A percentile compares a stretch with the other conserved stretches of the same genome.
Conservation (phyloP, 345 rosid species). For the Eucalyptus cladocalyx region DNA sequence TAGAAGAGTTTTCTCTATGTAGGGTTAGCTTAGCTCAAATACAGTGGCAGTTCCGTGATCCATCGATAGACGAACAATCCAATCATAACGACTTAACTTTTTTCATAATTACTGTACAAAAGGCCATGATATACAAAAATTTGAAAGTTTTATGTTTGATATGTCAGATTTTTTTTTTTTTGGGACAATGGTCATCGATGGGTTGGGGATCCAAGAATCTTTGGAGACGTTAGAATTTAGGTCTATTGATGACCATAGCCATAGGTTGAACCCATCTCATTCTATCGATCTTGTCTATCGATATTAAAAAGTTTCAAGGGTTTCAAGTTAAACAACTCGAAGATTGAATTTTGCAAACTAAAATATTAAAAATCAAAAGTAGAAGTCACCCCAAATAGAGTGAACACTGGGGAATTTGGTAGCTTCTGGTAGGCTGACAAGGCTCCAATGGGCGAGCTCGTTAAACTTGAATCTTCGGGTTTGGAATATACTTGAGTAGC, state of each 20-base stretch:
- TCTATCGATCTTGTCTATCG: neutral
- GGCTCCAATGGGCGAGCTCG: neutral
- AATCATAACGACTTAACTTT: rapidly evolving
- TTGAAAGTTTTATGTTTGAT: neutral
- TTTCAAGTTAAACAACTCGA: neutral
- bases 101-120: neutral
- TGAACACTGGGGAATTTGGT: neutral
- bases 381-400: no score
- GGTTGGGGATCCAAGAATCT: neutral
- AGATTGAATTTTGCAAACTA: neutral
- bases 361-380: neutral
- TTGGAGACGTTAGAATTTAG: neutral
- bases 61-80: neutral
- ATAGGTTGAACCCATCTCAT: neutral
- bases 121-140: neutral
- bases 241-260: neutral
- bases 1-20: neutral
- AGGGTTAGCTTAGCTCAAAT: neutral
- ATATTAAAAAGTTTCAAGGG: neutral
- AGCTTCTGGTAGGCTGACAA: neutral
- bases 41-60: neutral
- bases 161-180: neutral
- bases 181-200: neutral
- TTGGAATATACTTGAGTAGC: neutral
- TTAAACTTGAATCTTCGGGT: neutral